Conservation (phyloP, 2,329 filamentous ascomycete species). For the Claviceps pazoutovae region DNA sequence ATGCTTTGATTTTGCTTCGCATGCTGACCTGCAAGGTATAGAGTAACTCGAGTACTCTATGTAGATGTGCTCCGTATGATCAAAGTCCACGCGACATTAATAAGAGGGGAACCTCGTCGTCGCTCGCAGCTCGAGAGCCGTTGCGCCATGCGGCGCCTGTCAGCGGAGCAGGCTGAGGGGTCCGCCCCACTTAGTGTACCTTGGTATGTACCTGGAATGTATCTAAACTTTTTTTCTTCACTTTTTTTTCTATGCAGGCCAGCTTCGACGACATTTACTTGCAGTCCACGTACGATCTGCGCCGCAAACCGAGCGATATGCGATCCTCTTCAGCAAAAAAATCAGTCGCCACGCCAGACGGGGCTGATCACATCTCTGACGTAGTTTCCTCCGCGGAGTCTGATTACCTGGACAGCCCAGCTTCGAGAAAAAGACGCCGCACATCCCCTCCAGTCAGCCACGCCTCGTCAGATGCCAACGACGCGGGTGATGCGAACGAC, state of each 20-base stretch:
- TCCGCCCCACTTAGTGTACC: neutral
- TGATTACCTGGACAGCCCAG: conserved; percentile 32
- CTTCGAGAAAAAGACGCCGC: conserved; percentile 32
- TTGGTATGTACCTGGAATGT: neutral
- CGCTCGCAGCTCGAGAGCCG: no score
- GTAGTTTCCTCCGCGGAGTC: conserved; percentile 25
- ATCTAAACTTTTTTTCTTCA: neutral
- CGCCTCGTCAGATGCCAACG: conserved; percentile 9
- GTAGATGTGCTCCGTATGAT: no score
- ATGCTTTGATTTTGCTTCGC: neutral
- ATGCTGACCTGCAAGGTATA: no score
- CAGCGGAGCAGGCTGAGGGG: neutral
- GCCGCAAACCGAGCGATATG: neutral
- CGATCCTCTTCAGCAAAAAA: neutral
- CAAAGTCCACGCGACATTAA: no score
- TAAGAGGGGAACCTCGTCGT: no score
- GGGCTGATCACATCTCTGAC: conserved; percentile 5
- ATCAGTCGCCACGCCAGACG: neutral
- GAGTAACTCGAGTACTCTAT: no score
- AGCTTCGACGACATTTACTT: neutral
- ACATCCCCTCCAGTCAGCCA: conserved; percentile 19
- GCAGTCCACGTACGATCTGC: neutral
- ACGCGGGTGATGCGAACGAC: conserved; percentile 15
- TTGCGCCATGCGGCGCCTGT: no score
- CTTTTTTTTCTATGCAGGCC: neutral